Base-by-base conservation (phyloP, 306 rosid species). In the Citrullus colocynthis region DNA sequence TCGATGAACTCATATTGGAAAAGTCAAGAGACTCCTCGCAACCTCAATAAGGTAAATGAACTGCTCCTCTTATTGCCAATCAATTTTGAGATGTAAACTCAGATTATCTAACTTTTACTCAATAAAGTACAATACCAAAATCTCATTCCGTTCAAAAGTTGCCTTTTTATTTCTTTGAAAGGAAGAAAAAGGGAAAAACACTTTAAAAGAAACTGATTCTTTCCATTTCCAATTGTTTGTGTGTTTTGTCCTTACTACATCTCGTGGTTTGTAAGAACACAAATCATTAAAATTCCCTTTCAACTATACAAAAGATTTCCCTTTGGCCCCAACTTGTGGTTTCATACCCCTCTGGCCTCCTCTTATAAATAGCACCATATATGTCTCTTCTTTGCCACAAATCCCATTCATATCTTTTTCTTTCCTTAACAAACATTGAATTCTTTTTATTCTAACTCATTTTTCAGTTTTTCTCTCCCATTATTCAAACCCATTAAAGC, bases 241-340 rank as follows among this genome's bases (percentile, higher is more conserved):
- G 1, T 36, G 5, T 72, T 72, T 49, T 72, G 77, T 72, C 77
- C 60, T 49, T 9, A 32, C 60, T 49, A 48, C 15, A 49, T 51
- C 86, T 86, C 14, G 76, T 86, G 34, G 86, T 73, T 51, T 9
- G 16, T 30, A 32, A 73, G 30, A 28, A 51, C 3, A 51, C 77
- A 73, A 73, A 73, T 77, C 80, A 77, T 77, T 59, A 3, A 28
- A 32, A 62, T 77, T 62, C 80, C 54, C 3, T 21, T 44, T 61
- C 44, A 57, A 45, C 16, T 16, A 51, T 6, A 2, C 44, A n/a
- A 24, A 76, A 77, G 11, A 28, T 21, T 13, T 76, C 52, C 57
- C 16, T 5, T 41, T 61, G 14, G 18, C 76, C 57, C 55, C 76
- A 78, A 78, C 28, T 58, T 66, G 67, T 51, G 42, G 81, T 2